phyloP scores from a whole-genome alignment of 164 flowering plant genomes.

The Chimonanthus praecox region DNA sequence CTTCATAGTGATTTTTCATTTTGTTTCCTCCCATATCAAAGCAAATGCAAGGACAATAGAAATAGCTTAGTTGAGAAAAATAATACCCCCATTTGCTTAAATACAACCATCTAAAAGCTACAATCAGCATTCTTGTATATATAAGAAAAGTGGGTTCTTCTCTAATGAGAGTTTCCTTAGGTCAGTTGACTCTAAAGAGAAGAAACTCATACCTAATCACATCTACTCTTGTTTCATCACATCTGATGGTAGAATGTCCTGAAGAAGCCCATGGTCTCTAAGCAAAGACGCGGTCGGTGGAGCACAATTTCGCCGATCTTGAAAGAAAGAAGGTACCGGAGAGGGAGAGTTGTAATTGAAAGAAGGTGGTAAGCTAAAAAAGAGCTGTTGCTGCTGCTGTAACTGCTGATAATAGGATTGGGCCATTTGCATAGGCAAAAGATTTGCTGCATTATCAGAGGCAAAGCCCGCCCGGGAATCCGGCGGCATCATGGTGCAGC shows the following conservation, averaged over 20 bases:
- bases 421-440: conserved; percentile 12
- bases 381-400: conserved; percentile 27
- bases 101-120: conserved; percentile 13
- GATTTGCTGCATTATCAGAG: neutral
- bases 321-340: conserved; percentile 14
- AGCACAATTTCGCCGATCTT: conserved; percentile 20
- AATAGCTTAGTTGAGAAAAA: conserved; percentile 10
- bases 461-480: conserved; percentile 1
- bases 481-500: conserved; percentile 17
- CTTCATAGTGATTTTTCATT: too few relatives aligned
- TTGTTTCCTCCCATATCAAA: neutral
- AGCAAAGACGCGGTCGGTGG: conserved; percentile 22
- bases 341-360: conserved; percentile 11
- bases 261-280: conserved; percentile 69
- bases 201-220: conserved; percentile 19
- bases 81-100: neutral
- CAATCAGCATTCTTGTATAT: conserved; percentile 8
- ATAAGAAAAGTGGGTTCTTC: conserved; percentile 3
- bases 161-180: conserved; percentile 7
- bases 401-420: conserved; percentile 13
- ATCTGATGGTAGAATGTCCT: conserved; percentile 61
- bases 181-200: conserved; percentile 10
- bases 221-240: conserved; percentile 31
- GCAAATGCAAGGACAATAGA: conserved; percentile 15
- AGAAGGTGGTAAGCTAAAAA: conserved; percentile 24